Evolutionary conservation across 2,329 filamentous ascomycete species (phyloP).

Genomic region (Cladobotryum protrusum): DNA sequence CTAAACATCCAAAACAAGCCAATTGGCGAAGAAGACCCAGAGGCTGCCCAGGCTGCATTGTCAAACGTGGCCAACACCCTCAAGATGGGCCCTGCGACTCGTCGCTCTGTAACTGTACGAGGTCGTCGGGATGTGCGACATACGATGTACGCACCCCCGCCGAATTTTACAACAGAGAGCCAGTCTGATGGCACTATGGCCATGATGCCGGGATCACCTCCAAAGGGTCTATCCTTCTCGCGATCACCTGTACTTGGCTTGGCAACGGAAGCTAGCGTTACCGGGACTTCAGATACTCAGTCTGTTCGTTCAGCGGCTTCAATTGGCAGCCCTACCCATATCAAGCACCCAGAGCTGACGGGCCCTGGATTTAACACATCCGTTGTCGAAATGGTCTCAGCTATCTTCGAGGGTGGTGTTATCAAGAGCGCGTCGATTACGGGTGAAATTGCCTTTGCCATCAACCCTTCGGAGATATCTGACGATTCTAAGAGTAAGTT

Average conservation of each 20-base stretch:
- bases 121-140: slow-evolving; percentile 89
- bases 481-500: slow-evolving; percentile 44
- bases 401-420: slow-evolving; percentile 68
- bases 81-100: slow-evolving; percentile 57
- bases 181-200: slow-evolving; percentile 24
- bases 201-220: slow-evolving; percentile 14
- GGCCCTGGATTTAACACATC: slow-evolving; percentile 79
- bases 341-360: slow-evolving; percentile 75
- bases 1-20: slow-evolving; percentile 74
- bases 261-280: slow-evolving; percentile 56
- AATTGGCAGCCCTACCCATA: slow-evolving; percentile 59
- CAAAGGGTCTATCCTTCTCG: slow-evolving; percentile 13
- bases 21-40: slow-evolving; percentile 70
- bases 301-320: slow-evolving; percentile 88
- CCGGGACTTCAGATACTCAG: slow-evolving; percentile 70
- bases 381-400: slow-evolving; percentile 85
- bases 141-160: slow-evolving; percentile 70
- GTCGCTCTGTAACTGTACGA: slow-evolving; percentile 69
- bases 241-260: slow-evolving; percentile 48
- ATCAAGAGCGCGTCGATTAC: slow-evolving; percentile 68
- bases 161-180: slow-evolving; percentile 29
- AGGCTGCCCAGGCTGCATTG: slow-evolving; percentile 65
- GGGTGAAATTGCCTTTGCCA: slow-evolving; percentile 84
- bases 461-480: slow-evolving; percentile 49
- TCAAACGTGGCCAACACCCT: slow-evolving; percentile 71